Conservation (phyloP, 2,329 filamentous ascomycete genomes). For the Harringtonia lauricola region DNA sequence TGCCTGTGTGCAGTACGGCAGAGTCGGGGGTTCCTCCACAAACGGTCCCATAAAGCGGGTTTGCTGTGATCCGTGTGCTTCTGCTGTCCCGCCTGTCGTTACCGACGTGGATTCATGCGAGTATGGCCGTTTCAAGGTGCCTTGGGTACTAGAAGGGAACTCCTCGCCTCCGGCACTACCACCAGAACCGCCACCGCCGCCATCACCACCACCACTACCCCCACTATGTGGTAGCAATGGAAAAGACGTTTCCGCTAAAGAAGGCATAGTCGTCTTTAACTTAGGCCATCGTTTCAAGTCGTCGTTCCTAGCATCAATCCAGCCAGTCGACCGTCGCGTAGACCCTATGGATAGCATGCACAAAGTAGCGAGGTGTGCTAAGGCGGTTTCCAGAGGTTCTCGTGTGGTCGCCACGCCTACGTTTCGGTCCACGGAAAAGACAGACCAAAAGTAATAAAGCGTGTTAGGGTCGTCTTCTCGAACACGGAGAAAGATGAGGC, state of each 20-base stretch:
- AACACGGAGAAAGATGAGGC: conserved; percentile 6
- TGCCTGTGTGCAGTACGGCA: conserved; percentile 6
- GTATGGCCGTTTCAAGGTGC: neutral
- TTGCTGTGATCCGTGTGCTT: neutral
- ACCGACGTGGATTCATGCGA: neutral
- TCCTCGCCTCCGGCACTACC: neutral
- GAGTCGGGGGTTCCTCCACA: neutral
- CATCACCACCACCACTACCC: neutral
- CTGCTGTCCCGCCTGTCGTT: neutral
- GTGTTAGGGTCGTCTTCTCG: neutral
- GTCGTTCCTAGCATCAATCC: neutral
- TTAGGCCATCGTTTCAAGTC: conserved; percentile 3
- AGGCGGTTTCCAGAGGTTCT: conserved; percentile 2
- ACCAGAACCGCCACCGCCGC: no score
- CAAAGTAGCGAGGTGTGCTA: conserved; percentile 3
- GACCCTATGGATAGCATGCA: neutral
- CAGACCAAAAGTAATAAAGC: no score
- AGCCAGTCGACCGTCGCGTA: neutral
- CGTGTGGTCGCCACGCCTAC: neutral
- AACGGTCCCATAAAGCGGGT: neutral
- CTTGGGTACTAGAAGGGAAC: neutral
- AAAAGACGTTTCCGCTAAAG: neutral
- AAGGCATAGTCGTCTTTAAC: neutral
- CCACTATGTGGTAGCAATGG: neutral
- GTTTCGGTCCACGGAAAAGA: neutral